Evolutionary conservation across 2,329 filamentous ascomycete genomes (phyloP), one percentile per base, ranked within the genome.

Genomic region (Whalleya microplaca): DNA sequence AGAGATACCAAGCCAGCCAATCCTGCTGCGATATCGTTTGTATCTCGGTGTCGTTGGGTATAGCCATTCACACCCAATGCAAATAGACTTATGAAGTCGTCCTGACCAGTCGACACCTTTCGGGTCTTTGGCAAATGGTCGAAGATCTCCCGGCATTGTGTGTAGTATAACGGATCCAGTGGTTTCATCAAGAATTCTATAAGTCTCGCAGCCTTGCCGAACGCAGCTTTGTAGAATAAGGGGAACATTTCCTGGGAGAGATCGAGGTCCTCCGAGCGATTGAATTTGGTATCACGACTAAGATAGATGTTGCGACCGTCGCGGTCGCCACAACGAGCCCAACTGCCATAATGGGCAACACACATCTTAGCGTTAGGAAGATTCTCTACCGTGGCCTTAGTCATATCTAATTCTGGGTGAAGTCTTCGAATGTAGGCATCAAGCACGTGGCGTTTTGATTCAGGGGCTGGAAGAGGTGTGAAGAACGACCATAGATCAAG

Each of bases 271-370:
- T 14, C 20, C 41, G 14, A 45, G 20, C 32, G 21, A 8, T n/a
- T 19, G 23, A 50, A 55, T 8, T 14, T 21, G 1, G 53, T 16
- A 21, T 57, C 51, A 4, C 20, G 9, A 5, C 47, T 61, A 5
- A 12, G 46, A 42, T 29, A 18, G 8, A 59, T 20, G 7, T 40
- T 21, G 19, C 19, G n/a, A 7, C 59, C 58, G 18, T 61, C 12
- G 2, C 44, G 55, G 29, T 58, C 51, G 16, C 51, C 49, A 6
- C 18, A 20, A n/a, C 10, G 12, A 3, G 56, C 37, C 61, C 63
- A 65, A 40, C 58, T 58, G 20, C 63, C 61, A 32, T 62, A 65
- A 45, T 62, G 63, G 2, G 56, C 61, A 2, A 63, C 58, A 21
- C 51, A 53, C 51, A 62, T 63, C 45, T 57, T 55, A 7, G 61